Percentiles rank a stretch among this genome's conserved stretches.
phyloP scores from a whole-genome alignment of 2,329 filamentous ascomycete genomes.

The Ophiosphaerella korrae region DNA sequence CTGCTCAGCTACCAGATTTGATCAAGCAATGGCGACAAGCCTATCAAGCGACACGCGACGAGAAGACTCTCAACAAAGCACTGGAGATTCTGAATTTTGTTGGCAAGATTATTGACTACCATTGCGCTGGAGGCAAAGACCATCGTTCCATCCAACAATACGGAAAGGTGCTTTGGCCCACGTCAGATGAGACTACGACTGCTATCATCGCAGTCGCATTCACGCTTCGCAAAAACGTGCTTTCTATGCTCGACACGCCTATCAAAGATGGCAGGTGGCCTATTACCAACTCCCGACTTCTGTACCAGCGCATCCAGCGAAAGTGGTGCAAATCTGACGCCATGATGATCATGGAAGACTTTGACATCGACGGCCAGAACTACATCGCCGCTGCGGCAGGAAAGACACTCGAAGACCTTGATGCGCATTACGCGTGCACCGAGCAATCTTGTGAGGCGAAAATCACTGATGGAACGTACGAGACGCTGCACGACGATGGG shows the following conservation, averaged over 20 bases:
- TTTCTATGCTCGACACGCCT: conserved; percentile 10
- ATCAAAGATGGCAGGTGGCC: conserved; percentile 11
- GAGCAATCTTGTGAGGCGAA: conserved; percentile 16
- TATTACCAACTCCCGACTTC: conserved; percentile 11
- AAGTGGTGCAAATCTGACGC: conserved; percentile 20
- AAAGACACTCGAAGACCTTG: conserved; percentile 10
- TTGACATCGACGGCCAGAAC: conserved; percentile 17
- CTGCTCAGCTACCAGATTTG: conserved; percentile 9
- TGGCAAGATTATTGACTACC: conserved; percentile 14
- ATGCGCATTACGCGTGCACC: conserved; percentile 14
- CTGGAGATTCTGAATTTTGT: conserved; percentile 11
- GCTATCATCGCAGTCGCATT: conserved; percentile 14
- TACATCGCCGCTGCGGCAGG: conserved; percentile 12
- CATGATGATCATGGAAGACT: conserved; percentile 21
- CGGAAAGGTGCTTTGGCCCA: conserved; percentile 14
- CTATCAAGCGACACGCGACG: conserved; percentile 8
- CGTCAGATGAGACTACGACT: conserved; percentile 14
- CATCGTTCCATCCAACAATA: conserved; percentile 17
- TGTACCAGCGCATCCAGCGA: conserved; percentile 14
- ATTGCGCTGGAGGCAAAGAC: conserved; percentile 11
- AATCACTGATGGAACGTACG: conserved; percentile 12
- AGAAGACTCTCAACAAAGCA: conserved; percentile 3
- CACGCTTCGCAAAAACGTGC: conserved; percentile 12
- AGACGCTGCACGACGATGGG: conserved; percentile 8
- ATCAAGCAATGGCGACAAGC: conserved; percentile 13